Evolutionary conservation across 192 early-diverging fungal genomes (phyloP), one percentile per base, ranked within the genome.

Genomic region (Coemansia sp.): DNA sequence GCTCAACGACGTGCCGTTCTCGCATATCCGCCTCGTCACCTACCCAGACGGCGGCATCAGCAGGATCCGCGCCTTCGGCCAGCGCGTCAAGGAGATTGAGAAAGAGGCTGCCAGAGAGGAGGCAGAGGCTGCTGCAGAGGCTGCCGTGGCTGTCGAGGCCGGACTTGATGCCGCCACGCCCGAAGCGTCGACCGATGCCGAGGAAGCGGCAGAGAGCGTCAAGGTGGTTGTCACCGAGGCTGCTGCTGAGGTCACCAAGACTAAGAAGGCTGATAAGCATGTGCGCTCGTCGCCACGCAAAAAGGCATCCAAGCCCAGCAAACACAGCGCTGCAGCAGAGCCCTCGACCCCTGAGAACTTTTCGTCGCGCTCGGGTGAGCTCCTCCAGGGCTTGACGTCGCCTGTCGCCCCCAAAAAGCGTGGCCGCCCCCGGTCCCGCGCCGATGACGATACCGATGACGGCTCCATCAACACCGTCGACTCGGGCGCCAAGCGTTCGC

Each of bases 41-140:
- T 87, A 84, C 63, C 86, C 90, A 35, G 95, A 97, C 72, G 94
- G 95, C 29, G 94, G 93, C 30, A 71, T 97, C 31, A 87, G 89
- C 69, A 81, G 95, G 39, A 75, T 97, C 34, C 85, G 94, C 39
- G 84, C 92, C 52, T 90, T 78, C 72, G 95, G 95, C 51, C 83
- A 80, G 63, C 86, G 85, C 56, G 74, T 77, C 57, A 61, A 66
- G 52, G 74, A 82, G 59, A 68, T 76, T 29, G 79, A 82, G 67
- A 55, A 70, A 45, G 79, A 82, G 64, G 79, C 74, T 7, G 73
- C 79, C 21, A 49, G 78, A 15, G 78, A 81, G 52, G 63, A 71
- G 34, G 78, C 78, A 4, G 78, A 81, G 69, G 78, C 78, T 16
- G 66, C 70, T 23, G 78, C 72, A 7, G 78, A 81, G 52, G 78